phyloP scores from a whole-genome alignment of 2,329 filamentous ascomycete species.

The Biscogniauxia sp. region DNA sequence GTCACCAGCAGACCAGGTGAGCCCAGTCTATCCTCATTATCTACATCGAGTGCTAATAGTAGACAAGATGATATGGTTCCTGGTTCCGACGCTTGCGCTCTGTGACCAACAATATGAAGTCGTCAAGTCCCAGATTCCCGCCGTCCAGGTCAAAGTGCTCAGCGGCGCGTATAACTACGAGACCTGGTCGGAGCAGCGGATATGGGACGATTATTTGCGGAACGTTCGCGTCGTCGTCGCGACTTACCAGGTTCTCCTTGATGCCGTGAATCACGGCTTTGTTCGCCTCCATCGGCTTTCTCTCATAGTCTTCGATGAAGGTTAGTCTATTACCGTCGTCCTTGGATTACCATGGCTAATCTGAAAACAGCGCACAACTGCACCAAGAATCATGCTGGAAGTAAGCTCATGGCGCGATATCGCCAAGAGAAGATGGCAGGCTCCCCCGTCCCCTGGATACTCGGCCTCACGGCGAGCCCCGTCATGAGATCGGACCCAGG shows the following conservation, averaged over 20 bases:
- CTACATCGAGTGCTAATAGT: conserved; percentile 13
- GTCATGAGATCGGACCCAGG: conserved; percentile 57
- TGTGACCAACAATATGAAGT: conserved; percentile 64
- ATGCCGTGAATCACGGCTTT: conserved; percentile 74
- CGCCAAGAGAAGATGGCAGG: conserved; percentile 43
- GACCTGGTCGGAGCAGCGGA: conserved; percentile 64
- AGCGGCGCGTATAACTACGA: conserved; percentile 69
- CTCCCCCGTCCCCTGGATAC: conserved; percentile 57
- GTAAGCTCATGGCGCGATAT: conserved; percentile 73
- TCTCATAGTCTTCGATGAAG: conserved; percentile 81
- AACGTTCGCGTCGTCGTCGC: conserved; percentile 73
- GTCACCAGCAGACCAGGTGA: conserved; percentile 52
- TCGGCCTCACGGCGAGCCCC: conserved; percentile 81
- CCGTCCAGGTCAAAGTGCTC: conserved; percentile 59
- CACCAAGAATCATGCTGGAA: conserved; percentile 59
- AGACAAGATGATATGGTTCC: conserved; percentile 65
- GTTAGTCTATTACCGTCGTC: conserved; percentile 38
- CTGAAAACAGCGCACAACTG: conserved; percentile 67
- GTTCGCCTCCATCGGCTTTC: conserved; percentile 61
- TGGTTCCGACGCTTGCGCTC: conserved; percentile 67
- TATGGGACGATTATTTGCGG: conserved; percentile 66
- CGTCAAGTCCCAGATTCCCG: conserved; percentile 58
- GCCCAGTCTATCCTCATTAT: conserved; percentile 3
- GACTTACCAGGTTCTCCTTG: conserved; percentile 70
- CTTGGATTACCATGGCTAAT: conserved; percentile 18